Percentiles rank a stretch among this genome's conserved stretches.
These are phyloP conservation scores for Aspergillus bertholletiae DNA, from an alignment of 495 filamentous ascomycete species.

Conservation along the genomic window DNA sequence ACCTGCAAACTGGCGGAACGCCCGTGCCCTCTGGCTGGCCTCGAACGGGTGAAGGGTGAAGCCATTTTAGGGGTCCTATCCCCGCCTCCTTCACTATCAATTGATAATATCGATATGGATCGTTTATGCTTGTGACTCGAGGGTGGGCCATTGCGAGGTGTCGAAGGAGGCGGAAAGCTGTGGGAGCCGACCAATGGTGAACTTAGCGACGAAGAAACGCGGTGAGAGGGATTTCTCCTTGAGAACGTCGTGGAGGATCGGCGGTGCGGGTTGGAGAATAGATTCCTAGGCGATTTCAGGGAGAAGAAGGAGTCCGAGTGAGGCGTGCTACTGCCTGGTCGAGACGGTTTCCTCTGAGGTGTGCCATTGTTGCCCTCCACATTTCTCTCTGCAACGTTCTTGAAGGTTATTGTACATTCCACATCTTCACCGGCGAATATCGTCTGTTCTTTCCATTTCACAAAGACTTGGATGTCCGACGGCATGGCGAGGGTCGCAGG, in stretches of 20 bases:
- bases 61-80: constrained; percentile 39
- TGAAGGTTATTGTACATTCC: constrained; percentile 93
- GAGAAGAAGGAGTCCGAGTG: constrained; percentile 42
- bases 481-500: constrained; percentile 39
- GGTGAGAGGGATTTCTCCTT: constrained; percentile 35
- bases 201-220: constrained; percentile 43
- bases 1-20: constrained; percentile 84
- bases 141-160: constrained; percentile 33
- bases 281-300: constrained; percentile 34
- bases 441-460: constrained; percentile 84
- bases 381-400: constrained; percentile 64
- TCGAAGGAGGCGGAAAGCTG: constrained; percentile 46
- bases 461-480: constrained; percentile 84
- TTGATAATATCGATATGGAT: constrained; percentile 93
- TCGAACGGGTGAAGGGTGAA: constrained; percentile 36
- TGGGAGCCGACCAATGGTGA: constrained; percentile 39
- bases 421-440: constrained; percentile 95
- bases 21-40: constrained; percentile 62
- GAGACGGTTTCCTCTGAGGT: constrained; percentile 45
- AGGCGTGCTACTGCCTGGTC: constrained; percentile 35
- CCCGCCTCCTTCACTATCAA: constrained; percentile 60
- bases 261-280: constrained; percentile 35
- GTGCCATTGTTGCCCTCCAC: constrained; percentile 30
- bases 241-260: constrained; percentile 36
- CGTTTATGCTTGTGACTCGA: constrained; percentile 57